phyloP scores from a whole-genome alignment of 1,139 yeast genomes.

The Candida frijolesensis region DNA sequence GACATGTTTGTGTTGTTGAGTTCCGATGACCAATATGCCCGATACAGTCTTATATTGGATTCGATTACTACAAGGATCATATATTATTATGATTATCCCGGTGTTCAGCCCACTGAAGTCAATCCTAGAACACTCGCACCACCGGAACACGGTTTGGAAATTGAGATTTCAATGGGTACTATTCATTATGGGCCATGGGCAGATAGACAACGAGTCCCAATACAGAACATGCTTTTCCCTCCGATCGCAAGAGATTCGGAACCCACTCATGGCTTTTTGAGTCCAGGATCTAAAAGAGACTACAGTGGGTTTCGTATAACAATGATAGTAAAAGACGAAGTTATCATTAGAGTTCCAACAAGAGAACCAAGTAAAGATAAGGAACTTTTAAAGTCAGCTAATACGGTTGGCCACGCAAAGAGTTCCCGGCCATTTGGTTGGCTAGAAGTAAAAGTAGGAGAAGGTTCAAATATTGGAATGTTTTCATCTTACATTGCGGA shows the following conservation, averaged over 20 bases:
- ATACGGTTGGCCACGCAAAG: constrained; percentile 11
- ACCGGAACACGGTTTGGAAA: constrained; percentile 70
- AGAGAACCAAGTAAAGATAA: constrained; percentile 81
- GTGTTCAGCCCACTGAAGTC: constrained; percentile 49
- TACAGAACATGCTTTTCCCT: constrained; percentile 74
- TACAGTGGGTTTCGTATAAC: constrained; percentile 59
- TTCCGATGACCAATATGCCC: constrained; percentile 74
- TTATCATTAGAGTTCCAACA: constrained; percentile 77
- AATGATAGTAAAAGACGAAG: constrained; percentile 60
- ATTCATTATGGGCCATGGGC: constrained; percentile 96
- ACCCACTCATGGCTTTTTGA: constrained; percentile 39
- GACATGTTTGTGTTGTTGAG: constrained; percentile 32
- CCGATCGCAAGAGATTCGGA: constrained; percentile 58
- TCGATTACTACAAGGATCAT: constrained; percentile 55
- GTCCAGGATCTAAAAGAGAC: constrained; percentile 54
- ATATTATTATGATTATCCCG: constrained; percentile 74
- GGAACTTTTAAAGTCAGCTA: constrained; percentile 24
- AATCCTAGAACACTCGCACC: constrained; percentile 10
- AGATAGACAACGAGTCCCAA: constrained; percentile 72
- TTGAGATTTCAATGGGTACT: constrained; percentile 62
- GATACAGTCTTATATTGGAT: constrained; percentile 72
- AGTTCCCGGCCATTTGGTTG: constrained; percentile 77
- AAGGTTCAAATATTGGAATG: constrained; percentile 51
- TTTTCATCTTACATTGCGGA: constrained; percentile 55
- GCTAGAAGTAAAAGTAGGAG: constrained; percentile 71